Base-by-base conservation (phyloP, 352 stramenopile genomes). In the Phytophthora litchii region DNA sequence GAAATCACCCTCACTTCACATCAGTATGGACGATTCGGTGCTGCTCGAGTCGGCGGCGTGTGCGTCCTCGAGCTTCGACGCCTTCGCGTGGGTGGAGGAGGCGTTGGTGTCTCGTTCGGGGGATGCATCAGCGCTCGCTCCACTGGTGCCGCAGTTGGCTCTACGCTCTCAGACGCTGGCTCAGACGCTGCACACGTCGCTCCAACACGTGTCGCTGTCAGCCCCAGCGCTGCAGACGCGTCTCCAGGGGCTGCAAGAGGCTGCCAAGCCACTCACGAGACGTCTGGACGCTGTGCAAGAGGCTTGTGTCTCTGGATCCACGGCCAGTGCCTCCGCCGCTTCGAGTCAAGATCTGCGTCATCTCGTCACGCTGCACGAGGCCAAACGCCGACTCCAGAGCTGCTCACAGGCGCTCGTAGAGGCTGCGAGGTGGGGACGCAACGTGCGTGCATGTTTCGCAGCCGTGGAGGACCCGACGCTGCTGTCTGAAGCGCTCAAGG, bases 381-480 rank as follows among this genome's bases (percentile, higher is more conserved):
- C 83, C 51, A 91, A 91, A 44, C 53, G 80, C 52, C 73, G 78
- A 23, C 64, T 92, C 9, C 65, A 86, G 37, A 68, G 74, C 37
- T 92, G 83, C 55, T 85, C 79, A 5, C 74, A 84, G 61, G 69
- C 76, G 52, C 77, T 92, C n/a, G 70, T 88, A 4, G 78, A 92
- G 58, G 80, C 83, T 19, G 75, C 79, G 16, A 69, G 69, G 23
- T 92, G 83, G 83, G 76, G 74, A 27, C 77, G 74, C 59, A 87
- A 91, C 54, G 80, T 87, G 12, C 78, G 80, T 25, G 44, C 65
- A 8, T 89, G 82, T 54, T 74, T 74, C 9, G 58, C 71, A 4
- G 56, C 60, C 0, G 64, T 88, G 19, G 82, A 91, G 17, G 72
- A 84, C 37, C 60, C 69, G 20, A 53, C 57, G 38, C 40, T 70